phyloP scores from a whole-genome alignment of 805 yeast genomes.

The Hanseniaspora meyeri region DNA sequence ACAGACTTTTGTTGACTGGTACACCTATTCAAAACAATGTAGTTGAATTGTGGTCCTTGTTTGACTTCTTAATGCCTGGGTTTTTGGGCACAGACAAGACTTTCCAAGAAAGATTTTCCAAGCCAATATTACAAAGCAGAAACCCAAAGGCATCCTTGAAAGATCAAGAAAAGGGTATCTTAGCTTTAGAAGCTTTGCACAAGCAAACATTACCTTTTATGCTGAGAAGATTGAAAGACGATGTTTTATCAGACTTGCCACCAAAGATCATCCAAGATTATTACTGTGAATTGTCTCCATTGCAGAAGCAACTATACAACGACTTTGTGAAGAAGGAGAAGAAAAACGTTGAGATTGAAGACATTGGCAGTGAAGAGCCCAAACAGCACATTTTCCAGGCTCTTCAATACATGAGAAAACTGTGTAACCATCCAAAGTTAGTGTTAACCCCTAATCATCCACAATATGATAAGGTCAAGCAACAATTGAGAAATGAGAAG shows the following conservation, averaged over 20 bases:
- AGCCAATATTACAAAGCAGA: constrained; percentile 90
- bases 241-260: constrained; percentile 88
- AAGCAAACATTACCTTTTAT: constrained; percentile 94
- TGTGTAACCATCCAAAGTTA: constrained; percentile 92
- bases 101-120: constrained; percentile 91
- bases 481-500: constrained; percentile 45
- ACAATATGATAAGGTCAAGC: constrained; percentile 54
- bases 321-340: constrained; percentile 85
- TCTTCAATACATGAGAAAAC: constrained; percentile 88
- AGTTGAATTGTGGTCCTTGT: constrained; percentile 90
- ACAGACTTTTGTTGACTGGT: constrained; percentile 82
- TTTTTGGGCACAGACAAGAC: constrained; percentile 88
- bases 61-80: constrained; percentile 98
- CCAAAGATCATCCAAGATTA: constrained; percentile 98
- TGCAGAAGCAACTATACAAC: constrained; percentile 76
- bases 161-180: constrained; percentile 94
- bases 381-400: constrained; percentile 96
- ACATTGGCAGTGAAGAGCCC: constrained; percentile 29
- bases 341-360: constrained; percentile 51
- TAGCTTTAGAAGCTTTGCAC: constrained; percentile 90
- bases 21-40: constrained; percentile 98
- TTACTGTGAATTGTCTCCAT: constrained; percentile 86
- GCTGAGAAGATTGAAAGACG: constrained; percentile 91
- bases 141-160: constrained; percentile 77
- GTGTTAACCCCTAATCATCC: constrained; percentile 79